phyloP scores from a whole-genome alignment of 768 basidiomycete species.

The Suillus discolor region DNA sequence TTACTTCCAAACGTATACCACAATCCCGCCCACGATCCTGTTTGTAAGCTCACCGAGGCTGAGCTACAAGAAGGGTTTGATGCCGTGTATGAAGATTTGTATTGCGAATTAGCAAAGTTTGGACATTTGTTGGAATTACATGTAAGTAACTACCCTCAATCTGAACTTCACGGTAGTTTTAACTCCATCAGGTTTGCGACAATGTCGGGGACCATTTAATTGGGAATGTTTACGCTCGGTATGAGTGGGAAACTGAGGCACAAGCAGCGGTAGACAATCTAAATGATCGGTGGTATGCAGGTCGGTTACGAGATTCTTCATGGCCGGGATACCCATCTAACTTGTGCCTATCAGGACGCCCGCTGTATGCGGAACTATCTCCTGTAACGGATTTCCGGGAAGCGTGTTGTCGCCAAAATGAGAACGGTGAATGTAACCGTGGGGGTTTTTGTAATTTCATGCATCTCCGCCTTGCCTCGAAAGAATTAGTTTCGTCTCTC shows the following conservation, averaged over 20 bases:
- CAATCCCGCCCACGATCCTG: conserved; percentile 93
- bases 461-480: conserved; percentile 89
- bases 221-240: conserved; percentile 97
- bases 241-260: conserved; percentile 98
- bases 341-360: conserved; percentile 61
- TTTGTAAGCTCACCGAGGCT: conserved; percentile 84
- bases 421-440: conserved; percentile 97
- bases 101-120: conserved; percentile 92
- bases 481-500: conserved; percentile 77
- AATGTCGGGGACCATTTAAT: conserved; percentile 99
- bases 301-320: conserved; percentile 38
- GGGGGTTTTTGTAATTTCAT: conserved; percentile 99
- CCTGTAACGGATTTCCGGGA: conserved; percentile 99
- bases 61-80: conserved; percentile 92
- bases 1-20: conserved; percentile 97
- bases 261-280: conserved; percentile 89
- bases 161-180: not conserved
- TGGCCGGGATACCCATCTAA: conserved; percentile 10
- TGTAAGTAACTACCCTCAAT: conserved; percentile 46
- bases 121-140: conserved; percentile 96
- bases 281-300: conserved; percentile 98
- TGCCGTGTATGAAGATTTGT: conserved; percentile 93
- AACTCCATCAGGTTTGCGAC: conserved; percentile 76
- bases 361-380: conserved; percentile 94
- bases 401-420: conserved; percentile 98